Percentiles rank a stretch among this genome's conserved stretches.
Evolutionary conservation across 495 filamentous ascomycete genomes (phyloP).

Genomic region (Lasiosphaeria hispida): DNA sequence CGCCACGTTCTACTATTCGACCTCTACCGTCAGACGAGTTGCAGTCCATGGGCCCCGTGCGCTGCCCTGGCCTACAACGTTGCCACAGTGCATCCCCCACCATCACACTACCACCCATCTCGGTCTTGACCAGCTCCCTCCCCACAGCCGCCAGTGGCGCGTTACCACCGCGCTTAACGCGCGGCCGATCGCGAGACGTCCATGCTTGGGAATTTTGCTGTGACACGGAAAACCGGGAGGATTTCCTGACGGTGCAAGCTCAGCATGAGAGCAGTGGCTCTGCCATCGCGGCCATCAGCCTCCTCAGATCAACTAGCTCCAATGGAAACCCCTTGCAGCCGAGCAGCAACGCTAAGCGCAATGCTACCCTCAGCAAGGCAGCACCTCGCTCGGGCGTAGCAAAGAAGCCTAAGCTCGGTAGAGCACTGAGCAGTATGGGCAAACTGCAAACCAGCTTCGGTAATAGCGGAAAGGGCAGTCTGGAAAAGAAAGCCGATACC

Average conservation of each 20-base stretch:
- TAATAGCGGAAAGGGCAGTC: conserved; percentile 30
- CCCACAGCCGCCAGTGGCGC: conserved; percentile 41
- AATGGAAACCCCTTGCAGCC: conserved; percentile 44
- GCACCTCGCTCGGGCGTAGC: conserved; percentile 46
- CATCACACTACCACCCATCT: conserved; percentile 51
- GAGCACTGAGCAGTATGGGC: conserved; percentile 64
- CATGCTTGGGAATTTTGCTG: conserved; percentile 82
- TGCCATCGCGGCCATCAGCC: conserved; percentile 65
- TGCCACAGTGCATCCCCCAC: conserved; percentile 53
- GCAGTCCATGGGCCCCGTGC: conserved; percentile 51
- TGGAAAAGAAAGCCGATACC: conserved; percentile 17
- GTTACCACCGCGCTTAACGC: conserved; percentile 42
- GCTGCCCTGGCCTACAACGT: conserved; percentile 50
- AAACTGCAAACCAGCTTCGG: conserved; percentile 54
- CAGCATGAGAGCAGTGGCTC: conserved; percentile 71
- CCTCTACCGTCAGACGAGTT: conserved; percentile 28
- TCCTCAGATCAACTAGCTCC: conserved; percentile 65
- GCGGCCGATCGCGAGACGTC: conserved; percentile 77
- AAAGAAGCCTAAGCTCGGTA: conserved; percentile 64
- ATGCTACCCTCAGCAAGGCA: conserved; percentile 46
- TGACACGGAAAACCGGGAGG: conserved; percentile 64
- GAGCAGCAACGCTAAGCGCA: conserved; percentile 56
- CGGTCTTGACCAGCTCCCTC: conserved; percentile 60
- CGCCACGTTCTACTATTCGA: conserved; percentile 48
- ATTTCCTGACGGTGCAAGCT: conserved; percentile 67